Conservation (phyloP, 1,284 basidiomycete genomes). For the Trichosporon sp. region DNA sequence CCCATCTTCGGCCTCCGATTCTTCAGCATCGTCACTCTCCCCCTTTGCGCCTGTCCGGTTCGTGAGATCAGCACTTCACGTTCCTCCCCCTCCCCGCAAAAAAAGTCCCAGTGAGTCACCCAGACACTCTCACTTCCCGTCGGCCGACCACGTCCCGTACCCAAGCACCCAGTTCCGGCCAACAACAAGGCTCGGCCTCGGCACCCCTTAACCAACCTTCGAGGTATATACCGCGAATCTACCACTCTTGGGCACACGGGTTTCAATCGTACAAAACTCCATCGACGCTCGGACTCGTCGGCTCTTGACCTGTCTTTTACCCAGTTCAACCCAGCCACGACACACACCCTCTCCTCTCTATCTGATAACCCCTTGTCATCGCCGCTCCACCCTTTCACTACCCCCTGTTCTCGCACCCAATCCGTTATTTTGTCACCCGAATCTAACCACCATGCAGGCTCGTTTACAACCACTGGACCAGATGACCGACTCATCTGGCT, state of each 20-base stretch:
- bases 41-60: neutral
- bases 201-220: neutral
- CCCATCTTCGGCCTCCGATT: neutral
- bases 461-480: neutral
- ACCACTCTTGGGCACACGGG: neutral
- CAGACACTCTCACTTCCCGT: neutral
- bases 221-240: neutral
- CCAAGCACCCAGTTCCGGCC: neutral
- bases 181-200: neutral
- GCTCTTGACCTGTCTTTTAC: neutral
- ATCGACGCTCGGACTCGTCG: neutral
- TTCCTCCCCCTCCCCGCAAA: neutral
- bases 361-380: neutral
- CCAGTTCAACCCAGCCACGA: neutral
- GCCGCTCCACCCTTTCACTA: neutral
- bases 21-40: neutral
- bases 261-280: neutral
- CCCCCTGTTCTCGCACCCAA: slow-evolving; percentile 1
- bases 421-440: neutral
- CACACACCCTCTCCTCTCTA: neutral
- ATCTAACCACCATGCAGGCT: slow-evolving; percentile 8
- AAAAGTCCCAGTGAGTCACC: slow-evolving; percentile 7
- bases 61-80: neutral
- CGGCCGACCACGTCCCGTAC: neutral
- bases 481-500: slow-evolving; percentile 5